Percentiles rank a stretch among this genome's conserved stretches.
Evolutionary conservation across 148 eudicot species (phyloP).

Genomic region (Chenopodium quinoa): DNA sequence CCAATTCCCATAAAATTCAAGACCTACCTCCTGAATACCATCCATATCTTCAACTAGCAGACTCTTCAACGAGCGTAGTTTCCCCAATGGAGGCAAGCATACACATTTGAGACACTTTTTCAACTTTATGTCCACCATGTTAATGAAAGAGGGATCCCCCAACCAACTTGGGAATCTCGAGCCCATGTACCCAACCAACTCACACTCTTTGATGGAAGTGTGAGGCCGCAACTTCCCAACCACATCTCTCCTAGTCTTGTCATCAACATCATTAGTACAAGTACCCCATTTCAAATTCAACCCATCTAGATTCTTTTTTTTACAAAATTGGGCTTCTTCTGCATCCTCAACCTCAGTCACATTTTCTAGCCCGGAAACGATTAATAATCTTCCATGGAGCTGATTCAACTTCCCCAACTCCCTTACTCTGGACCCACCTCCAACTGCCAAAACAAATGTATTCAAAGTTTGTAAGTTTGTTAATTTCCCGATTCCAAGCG

Average conservation of each 20-base stretch:
- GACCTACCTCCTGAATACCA: conserved; percentile 5
- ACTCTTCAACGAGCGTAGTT: background rate
- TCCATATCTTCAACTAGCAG: background rate
- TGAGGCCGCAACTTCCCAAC: background rate
- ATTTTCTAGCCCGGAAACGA: background rate
- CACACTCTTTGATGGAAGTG: background rate
- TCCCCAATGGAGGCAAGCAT: background rate
- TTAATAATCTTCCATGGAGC: background rate
- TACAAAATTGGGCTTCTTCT: background rate
- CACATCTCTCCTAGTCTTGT: background rate
- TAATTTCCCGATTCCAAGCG: background rate
- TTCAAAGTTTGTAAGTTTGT: background rate
- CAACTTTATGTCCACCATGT: background rate
- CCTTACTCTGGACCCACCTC: background rate
- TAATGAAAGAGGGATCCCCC: conserved; percentile 12
- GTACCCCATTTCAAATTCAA: background rate
- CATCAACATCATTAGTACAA: background rate
- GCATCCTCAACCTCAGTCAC: background rate
- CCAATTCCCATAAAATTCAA: conserved; percentile 1
- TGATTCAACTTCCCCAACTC: background rate
- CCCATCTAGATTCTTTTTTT: background rate
- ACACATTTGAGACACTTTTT: background rate
- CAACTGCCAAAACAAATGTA: background rate
- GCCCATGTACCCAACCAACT: background rate
- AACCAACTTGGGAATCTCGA: background rate